Conservation (phyloP, 176 grass and related monocot species). For the Avena sativa region DNA sequence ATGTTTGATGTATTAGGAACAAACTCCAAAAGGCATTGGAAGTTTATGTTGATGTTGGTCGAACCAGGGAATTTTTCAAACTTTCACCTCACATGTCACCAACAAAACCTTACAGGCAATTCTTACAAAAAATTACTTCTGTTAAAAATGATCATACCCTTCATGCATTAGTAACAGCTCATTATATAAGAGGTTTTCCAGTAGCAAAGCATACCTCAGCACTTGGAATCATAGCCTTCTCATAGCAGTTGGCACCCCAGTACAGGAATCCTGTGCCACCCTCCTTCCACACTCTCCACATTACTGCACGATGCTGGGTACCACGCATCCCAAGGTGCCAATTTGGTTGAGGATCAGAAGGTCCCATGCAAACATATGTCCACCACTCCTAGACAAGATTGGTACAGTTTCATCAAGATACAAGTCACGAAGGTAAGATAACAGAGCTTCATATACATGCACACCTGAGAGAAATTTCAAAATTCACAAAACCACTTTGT, state of each 20-base stretch:
- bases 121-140: neutral
- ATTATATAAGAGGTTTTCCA: conserved; percentile 5
- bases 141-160: neutral
- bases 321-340: conserved; percentile 99
- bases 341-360: conserved; percentile 97
- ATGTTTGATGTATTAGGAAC: neutral
- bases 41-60: neutral
- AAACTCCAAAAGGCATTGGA: neutral
- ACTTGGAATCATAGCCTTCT: conserved; percentile 88
- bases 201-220: conserved; percentile 74
- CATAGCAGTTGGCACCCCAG: conserved; percentile 97
- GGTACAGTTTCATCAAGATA: conserved; percentile 32
- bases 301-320: conserved; percentile 96
- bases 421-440: neutral
- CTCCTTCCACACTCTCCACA: conserved; percentile 99
- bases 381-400: conserved; percentile 82
- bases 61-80: neutral
- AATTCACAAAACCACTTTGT: neutral
- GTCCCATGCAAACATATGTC: conserved; percentile 99
- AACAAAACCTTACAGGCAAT: neutral
- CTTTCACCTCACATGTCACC: neutral
- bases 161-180: neutral
- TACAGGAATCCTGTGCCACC: conserved; percentile 98
- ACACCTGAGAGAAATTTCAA: conserved; percentile 7
- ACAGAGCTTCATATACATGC: conserved; percentile 12